Evolutionary conservation across 1,284 basidiomycete species (phyloP), one percentile per base, ranked within the genome.

Genomic region (Apiotrichum gracile): DNA sequence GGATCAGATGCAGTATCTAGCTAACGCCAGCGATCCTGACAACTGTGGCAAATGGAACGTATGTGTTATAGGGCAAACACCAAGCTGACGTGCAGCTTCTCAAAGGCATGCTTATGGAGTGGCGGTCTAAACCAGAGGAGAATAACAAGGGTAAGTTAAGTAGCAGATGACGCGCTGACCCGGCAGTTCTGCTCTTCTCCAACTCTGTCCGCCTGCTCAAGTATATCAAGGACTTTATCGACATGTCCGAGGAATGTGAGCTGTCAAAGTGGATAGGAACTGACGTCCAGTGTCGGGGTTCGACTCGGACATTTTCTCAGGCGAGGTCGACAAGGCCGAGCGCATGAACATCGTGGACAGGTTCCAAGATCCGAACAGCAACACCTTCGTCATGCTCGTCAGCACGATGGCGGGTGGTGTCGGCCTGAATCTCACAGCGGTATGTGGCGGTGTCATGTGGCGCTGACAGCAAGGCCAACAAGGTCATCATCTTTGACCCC

Each of bases 41-140:
- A 72, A 78, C 29, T 79, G 78, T 53, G 79, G 78, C 10, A 80
- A 80, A 60, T 80, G 79, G 78, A 61, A 53, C 17, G 75, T 76
- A 22, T 47, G 72, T 54, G 1, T 24, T n/a, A 12, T 29, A 4
- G 16, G 4, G 7, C 16, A 5, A 21, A 24, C 7, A 14, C 17
- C 13, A 5, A 31, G 29, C 25, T 52, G 14, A 47, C 47, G 1
- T 13, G 40, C 61, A 78, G 72, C 69, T 78, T 13, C 68, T 80
- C 0, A 54, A 68, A 22, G 64, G 64, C 4, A 62, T 79, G 9
- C 61, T 80, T 12, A 31, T 58, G 1, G 60, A 70, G 7, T 80
- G 78, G 79, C 63, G 75, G n/a, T 42, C 50, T 0, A 66, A 76
- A 1, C 61, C 65, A 7, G 71, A 68, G 52, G 76, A 77, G 7